Conservation (phyloP, 1,284 basidiomycete species). For the Pseudozyma tsukubaensis region DNA sequence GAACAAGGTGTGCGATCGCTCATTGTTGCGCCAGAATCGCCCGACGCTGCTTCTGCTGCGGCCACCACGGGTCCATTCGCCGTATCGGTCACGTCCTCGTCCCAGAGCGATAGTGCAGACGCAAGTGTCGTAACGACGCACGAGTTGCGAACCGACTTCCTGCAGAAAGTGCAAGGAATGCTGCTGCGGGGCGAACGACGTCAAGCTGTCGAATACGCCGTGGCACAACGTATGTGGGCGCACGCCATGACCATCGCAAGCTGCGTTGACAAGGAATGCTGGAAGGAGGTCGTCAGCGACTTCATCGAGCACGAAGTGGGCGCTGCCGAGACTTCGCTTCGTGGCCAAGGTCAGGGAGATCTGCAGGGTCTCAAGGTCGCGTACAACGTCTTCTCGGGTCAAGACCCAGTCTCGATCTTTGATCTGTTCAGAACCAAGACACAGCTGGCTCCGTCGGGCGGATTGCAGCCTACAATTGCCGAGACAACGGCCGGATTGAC, state of each 20-base stretch:
- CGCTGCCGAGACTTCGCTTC: conserved; percentile 26
- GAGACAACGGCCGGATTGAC: conserved; percentile 72
- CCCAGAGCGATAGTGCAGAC: conserved; percentile 8
- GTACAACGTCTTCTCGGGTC: conserved; percentile 64
- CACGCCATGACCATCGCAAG: conserved; percentile 96
- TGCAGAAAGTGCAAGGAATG: conserved; percentile 61
- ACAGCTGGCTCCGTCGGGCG: conserved; percentile 36
- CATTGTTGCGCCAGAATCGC: conserved; percentile 30
- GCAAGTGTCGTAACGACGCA: conserved; percentile 52
- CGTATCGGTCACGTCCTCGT: conserved; percentile 26
- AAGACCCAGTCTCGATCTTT: conserved; percentile 56
- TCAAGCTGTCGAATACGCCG: conserved; percentile 87
- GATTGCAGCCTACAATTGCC: conserved; percentile 26
- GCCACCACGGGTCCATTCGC: conserved; percentile 13
- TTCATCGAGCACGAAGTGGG: conserved; percentile 84
- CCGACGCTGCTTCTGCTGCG: conserved; percentile 2
- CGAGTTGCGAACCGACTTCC: conserved; percentile 52
- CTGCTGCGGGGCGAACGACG: conserved; percentile 79
- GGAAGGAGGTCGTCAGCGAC: conserved; percentile 88
- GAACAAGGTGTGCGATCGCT: conserved; percentile 43
- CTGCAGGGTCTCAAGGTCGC: conserved; percentile 64
- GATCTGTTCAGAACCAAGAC: conserved; percentile 61
- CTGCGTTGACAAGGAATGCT: conserved; percentile 89
- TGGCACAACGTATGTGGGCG: conserved; percentile 89
- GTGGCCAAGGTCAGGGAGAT: conserved; percentile 34